Evolutionary conservation across 2,329 filamentous ascomycete species (phyloP).

Genomic region (Ophiostoma tasmaniense): DNA sequence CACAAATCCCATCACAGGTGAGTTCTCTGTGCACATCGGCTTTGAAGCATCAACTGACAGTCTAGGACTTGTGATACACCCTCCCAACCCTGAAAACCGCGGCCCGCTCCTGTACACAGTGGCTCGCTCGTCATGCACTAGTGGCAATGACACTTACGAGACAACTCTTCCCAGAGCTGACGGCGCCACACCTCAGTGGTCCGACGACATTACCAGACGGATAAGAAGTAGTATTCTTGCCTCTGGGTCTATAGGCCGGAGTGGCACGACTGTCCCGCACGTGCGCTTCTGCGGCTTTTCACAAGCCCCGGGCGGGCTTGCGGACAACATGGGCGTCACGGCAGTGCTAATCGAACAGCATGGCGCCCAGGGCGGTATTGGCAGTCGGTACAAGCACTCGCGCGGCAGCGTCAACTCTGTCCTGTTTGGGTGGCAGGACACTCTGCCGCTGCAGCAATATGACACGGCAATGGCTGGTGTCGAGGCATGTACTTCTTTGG

Average conservation of each 20-base stretch:
- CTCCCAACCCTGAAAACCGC: slow-evolving; percentile 27
- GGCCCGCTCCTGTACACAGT: slow-evolving; percentile 42
- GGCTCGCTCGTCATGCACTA: slow-evolving; percentile 37
- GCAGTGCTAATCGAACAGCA: slow-evolving; percentile 44
- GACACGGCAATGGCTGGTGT: background rate
- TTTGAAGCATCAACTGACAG: background rate
- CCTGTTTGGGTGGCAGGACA: slow-evolving; percentile 28
- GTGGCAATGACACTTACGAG: slow-evolving; percentile 30
- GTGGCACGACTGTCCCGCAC: slow-evolving; percentile 25
- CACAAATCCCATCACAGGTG: slow-evolving; percentile 42
- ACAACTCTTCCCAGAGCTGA: slow-evolving; percentile 4
- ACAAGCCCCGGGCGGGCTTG: slow-evolving; percentile 38
- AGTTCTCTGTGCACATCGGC: background rate
- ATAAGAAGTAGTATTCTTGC: background rate
- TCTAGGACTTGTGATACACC: slow-evolving; percentile 32
- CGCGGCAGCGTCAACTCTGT: slow-evolving; percentile 26
- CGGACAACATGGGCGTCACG: slow-evolving; percentile 29
- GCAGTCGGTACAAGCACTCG: slow-evolving; percentile 10
- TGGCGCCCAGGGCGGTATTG: slow-evolving; percentile 39
- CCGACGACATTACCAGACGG: background rate
- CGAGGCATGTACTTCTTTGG: background rate
- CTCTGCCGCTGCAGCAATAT: slow-evolving; percentile 4
- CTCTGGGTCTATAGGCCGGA: background rate
- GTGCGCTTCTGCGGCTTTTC: slow-evolving; percentile 48
- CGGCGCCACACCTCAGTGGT: slow-evolving; percentile 36